Percentiles rank a stretch among this genome's conserved stretches.
phyloP scores from a whole-genome alignment of 148 eudicot genomes.

The Nyssa sinensis region DNA sequence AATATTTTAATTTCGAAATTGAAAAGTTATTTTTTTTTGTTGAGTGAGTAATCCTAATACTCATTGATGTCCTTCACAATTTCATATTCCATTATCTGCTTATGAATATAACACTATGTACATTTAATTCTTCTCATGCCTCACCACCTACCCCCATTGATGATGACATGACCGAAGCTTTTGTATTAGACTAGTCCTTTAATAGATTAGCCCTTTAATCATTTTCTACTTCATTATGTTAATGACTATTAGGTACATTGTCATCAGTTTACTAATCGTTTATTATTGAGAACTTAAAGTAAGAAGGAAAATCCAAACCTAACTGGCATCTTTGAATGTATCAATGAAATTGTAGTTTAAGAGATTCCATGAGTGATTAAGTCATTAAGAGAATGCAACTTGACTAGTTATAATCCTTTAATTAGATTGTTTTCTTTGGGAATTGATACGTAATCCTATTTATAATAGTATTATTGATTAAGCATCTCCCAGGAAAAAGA shows the following conservation, averaged over 20 bases:
- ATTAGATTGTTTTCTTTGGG: background rate
- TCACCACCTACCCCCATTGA: background rate
- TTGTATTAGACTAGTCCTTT: too few species aligned
- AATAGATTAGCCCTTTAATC: background rate
- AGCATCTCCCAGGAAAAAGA: background rate
- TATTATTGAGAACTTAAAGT: background rate
- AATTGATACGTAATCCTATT: background rate
- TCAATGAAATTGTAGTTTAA: background rate
- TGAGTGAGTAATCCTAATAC: too few species aligned
- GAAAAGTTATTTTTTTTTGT: too few species aligned
- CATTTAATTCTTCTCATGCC: too few species aligned
- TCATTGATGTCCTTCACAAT: too few species aligned
- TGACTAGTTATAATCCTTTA: constrained; percentile 6
- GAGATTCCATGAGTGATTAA: constrained; percentile 4
- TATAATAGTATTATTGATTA: background rate
- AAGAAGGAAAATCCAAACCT: constrained; percentile 6
- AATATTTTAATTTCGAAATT: too few species aligned
- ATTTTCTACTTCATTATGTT: constrained; percentile 9
- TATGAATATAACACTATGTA: too few species aligned
- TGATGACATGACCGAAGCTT: background rate
- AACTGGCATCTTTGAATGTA: constrained; percentile 4
- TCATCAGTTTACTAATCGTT: constrained; percentile 6
- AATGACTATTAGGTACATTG: background rate
- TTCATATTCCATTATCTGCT: too few species aligned
- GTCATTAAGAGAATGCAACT: constrained; percentile 9